These are phyloP conservation scores for Stagonosporopsis chrysanthemi DNA, from an alignment of 2,329 filamentous ascomycete genomes.

Conservation along the genomic window DNA sequence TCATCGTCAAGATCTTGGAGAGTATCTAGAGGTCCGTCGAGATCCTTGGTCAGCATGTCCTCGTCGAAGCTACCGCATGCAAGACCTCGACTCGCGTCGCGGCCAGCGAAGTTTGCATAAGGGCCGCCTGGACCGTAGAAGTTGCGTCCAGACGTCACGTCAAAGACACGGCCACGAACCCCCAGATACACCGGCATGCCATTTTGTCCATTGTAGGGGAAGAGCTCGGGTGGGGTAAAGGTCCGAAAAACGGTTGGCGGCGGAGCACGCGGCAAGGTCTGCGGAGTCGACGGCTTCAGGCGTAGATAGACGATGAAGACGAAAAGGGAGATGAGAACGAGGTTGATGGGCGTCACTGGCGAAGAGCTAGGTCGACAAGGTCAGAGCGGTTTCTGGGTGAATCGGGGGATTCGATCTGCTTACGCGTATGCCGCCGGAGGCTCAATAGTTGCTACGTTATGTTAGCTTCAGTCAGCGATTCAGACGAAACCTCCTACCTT, in stretches of 20 bases:
- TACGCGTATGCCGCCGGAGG: conserved; percentile 56
- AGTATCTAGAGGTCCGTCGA: conserved; percentile 82
- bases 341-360: conserved; percentile 67
- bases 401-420: conserved; percentile 25
- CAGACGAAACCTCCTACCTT: conserved; percentile 11
- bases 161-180: conserved; percentile 91
- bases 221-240: conserved; percentile 82
- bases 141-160: conserved; percentile 84
- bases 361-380: conserved; percentile 54
- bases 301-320: conserved; percentile 65
- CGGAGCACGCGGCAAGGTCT: conserved; percentile 62
- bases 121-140: conserved; percentile 97
- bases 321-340: conserved; percentile 67
- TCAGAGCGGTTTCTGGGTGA: conserved; percentile 23
- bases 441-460: conserved; percentile 13
- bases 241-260: conserved; percentile 85
- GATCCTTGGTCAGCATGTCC: conserved; percentile 70
- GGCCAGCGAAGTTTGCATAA: conserved; percentile 94
- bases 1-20: conserved; percentile 75
- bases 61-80: conserved; percentile 27
- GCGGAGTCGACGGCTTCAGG: conserved; percentile 61
- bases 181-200: conserved; percentile 82
- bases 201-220: conserved; percentile 81
- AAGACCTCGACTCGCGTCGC: conserved; percentile 87
- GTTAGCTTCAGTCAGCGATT: conserved; percentile 1